These are phyloP conservation scores for Nicotiana tomentosiformis DNA, from an alignment of 257 asterid genomes.

Conservation along the genomic window DNA sequence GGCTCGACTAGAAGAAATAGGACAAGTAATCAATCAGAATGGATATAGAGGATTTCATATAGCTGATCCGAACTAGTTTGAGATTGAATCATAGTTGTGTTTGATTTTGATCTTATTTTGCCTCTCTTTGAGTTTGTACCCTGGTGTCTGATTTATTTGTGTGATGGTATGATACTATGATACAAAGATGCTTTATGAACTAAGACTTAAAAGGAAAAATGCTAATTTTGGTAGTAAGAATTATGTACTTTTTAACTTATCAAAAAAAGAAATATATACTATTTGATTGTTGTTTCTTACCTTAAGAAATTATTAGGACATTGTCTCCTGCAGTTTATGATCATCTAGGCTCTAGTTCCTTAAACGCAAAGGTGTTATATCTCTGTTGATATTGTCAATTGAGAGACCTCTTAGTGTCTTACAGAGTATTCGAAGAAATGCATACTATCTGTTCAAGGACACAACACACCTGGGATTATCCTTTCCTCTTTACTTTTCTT, in stretches of 20 bases:
- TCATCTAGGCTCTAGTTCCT: not conserved
- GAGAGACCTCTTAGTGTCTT: not conserved
- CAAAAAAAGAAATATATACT: not conserved
- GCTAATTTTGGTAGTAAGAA: not conserved
- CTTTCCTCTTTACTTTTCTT: not conserved
- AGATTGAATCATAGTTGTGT: not conserved
- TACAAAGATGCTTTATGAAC: not conserved
- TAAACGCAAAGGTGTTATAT: not conserved
- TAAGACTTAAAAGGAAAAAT: not conserved
- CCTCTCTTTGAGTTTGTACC: not conserved
- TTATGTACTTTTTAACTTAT: not conserved
- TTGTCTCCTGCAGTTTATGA: not conserved
- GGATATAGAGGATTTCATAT: not conserved
- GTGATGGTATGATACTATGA: not conserved
- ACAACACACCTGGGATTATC: not conserved
- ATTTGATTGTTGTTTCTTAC: not conserved
- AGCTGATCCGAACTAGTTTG: not conserved
- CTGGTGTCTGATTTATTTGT: not conserved
- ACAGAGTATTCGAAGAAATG: not conserved
- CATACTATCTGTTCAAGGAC: not conserved
- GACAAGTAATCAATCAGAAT: not conserved
- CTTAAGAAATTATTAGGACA: not conserved
- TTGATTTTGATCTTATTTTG: not conserved
- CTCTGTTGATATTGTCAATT: not conserved
- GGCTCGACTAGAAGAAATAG: not conserved